phyloP scores from a whole-genome alignment of 352 stramenopile species.

The Globisporangium megalacanthum region DNA sequence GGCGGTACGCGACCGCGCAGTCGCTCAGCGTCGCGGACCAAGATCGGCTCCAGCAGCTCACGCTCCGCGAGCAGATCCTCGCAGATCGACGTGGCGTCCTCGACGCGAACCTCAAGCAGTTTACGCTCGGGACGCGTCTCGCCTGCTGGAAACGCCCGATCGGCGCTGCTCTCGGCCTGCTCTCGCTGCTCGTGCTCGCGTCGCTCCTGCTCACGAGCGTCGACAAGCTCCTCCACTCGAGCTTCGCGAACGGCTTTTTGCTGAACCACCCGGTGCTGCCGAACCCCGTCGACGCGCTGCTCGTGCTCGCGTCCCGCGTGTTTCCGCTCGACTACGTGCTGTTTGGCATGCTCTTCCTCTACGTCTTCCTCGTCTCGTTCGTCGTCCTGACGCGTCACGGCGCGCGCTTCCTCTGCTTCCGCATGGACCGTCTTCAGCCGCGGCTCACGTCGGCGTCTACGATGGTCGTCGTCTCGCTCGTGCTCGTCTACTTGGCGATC shows the following conservation, averaged over 20 bases:
- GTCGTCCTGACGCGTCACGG: constrained; percentile 71
- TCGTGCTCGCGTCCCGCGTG: constrained; percentile 64
- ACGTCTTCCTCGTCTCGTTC: constrained; percentile 75
- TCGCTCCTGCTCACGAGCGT: constrained; percentile 77
- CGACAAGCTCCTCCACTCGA: constrained; percentile 76
- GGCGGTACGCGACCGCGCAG: constrained; percentile 54
- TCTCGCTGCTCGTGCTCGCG: constrained; percentile 61
- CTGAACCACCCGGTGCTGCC: constrained; percentile 56
- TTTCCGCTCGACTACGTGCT: constrained; percentile 85
- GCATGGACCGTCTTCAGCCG: constrained; percentile 61
- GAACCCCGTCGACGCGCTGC: constrained; percentile 69
- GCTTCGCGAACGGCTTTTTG: constrained; percentile 62
- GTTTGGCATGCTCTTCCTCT: constrained; percentile 72
- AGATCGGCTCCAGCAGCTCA: constrained; percentile 66
- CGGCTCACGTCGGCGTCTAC: constrained; percentile 68
- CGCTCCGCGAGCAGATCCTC: constrained; percentile 63
- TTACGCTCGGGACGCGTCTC: constrained; percentile 34
- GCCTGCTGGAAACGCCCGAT: constrained; percentile 70
- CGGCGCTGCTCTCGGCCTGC: constrained; percentile 46
- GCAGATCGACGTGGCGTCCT: constrained; percentile 62
- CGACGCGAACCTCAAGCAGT: constrained; percentile 54
- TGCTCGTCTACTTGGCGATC: constrained; percentile 79
- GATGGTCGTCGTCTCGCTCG: constrained; percentile 71
- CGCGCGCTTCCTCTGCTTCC: constrained; percentile 75
- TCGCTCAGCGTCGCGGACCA: constrained; percentile 65